Evolutionary conservation across 192 early-diverging fungal species (phyloP), one percentile per base, ranked within the genome.

Genomic region (Rhizoclosmatium sp.): DNA sequence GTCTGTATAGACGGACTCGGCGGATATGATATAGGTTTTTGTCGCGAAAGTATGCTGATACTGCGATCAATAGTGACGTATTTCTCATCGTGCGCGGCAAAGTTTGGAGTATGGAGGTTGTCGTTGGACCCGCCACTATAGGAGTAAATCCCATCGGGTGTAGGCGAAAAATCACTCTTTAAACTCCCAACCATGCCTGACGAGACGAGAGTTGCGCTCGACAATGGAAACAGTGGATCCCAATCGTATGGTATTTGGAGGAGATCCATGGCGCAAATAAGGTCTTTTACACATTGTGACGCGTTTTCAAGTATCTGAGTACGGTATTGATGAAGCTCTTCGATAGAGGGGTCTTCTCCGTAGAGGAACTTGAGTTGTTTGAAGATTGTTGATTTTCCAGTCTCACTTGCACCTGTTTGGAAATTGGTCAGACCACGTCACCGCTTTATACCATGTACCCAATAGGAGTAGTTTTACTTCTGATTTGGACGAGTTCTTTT

Each of bases 351-450:
- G 3, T 65, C 81, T 3, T 59, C 39, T 3, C 83, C 85, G 58
- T 86, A 82, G 39, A 85, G 78, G 39, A 86, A 75, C 49, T 78
- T 82, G 79, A 86, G 75, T 56, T 86, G 85, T 70, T 86, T 86
- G 56, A 86, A 59, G 49, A 86, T 66, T 5, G 85, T 86, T 44
- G 85, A 86, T 78, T 86, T 86, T 23, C 85, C 85, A 21, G 85
- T 85, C 68, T 86, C 85, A n/a, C 81, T 83, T 5, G 85, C 69
- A 14, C 85, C 85, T 77, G 45, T 19, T 51, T 65, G 44, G 47
- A 71, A 49, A 3, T 42, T 69, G n/a, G 60, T 62, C 60, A 62
- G 5, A 62, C 60, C 7, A 40, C 60, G 14, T 23, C 60, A 62
- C 60, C 9, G 21, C 39, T 40, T 62, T 54, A 7, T 12, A 54